Conservation (phyloP, 768 basidiomycete genomes). For the Piloderma croceum region DNA sequence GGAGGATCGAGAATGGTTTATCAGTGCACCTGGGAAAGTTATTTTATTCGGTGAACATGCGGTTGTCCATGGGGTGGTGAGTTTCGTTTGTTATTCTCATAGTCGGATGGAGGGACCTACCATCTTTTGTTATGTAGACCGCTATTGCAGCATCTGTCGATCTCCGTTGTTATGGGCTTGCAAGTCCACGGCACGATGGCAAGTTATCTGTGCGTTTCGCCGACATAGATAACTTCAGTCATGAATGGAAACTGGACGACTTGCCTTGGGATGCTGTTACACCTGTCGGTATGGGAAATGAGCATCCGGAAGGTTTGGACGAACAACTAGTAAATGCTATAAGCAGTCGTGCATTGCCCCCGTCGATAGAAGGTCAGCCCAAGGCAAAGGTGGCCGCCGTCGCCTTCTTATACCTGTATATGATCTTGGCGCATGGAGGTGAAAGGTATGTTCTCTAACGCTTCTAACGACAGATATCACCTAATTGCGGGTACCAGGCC, state of each 20-base stretch:
- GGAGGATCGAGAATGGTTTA: slow-evolving; percentile 64
- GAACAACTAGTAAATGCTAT: slow-evolving; percentile 69
- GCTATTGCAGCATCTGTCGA: slow-evolving; percentile 94
- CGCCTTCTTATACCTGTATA: slow-evolving; percentile 92
- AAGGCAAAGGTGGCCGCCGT: slow-evolving; percentile 46
- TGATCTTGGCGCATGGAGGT: slow-evolving; percentile 57
- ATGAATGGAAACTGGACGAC: slow-evolving; percentile 73
- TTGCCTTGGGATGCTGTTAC: slow-evolving; percentile 79
- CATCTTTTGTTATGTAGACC: slow-evolving; percentile 47
- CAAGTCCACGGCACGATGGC: slow-evolving; percentile 67
- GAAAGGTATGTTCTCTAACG: slow-evolving; percentile 44
- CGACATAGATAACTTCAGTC: slow-evolving; percentile 72
- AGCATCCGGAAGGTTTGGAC: slow-evolving; percentile 66
- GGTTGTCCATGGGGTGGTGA: slow-evolving; percentile 92
- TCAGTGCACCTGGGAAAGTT: slow-evolving; percentile 96
- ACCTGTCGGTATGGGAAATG: slow-evolving; percentile 42
- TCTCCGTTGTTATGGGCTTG: slow-evolving; percentile 88
- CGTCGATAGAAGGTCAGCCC: slow-evolving; percentile 22
- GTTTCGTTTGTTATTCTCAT: slow-evolving; percentile 28
- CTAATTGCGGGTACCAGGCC: slow-evolving; percentile 45
- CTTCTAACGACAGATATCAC: background rate
- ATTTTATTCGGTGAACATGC: slow-evolving; percentile 99
- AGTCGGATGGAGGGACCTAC: background rate
- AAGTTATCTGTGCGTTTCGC: slow-evolving; percentile 71
- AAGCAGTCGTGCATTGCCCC: slow-evolving; percentile 37